Evolutionary conservation across 352 stramenopile species (phyloP).

Genomic region (Phytophthora kernoviae): DNA sequence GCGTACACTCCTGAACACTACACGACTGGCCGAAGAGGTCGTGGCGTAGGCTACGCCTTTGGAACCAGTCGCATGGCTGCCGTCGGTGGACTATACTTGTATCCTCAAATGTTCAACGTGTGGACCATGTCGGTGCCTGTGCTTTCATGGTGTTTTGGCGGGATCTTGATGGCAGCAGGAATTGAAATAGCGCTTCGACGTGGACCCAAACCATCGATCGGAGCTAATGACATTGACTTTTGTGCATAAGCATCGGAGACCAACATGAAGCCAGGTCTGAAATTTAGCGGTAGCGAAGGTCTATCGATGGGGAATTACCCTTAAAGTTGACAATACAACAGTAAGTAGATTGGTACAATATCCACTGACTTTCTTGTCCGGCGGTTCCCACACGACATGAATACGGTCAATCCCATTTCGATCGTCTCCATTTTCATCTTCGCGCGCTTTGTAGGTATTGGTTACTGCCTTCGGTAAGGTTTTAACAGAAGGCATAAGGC

Average conservation of each 20-base stretch:
- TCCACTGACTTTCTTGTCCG: no score
- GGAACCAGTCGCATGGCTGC: conserved; percentile 26
- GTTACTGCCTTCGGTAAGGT: no score
- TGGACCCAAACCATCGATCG: conserved; percentile 13
- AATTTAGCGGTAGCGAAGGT: no score
- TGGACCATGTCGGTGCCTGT: conserved; percentile 32
- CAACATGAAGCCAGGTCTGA: conserved; percentile 12
- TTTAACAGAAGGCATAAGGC: no score
- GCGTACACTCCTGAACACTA: conserved; percentile 25
- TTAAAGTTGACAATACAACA: no score
- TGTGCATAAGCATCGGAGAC: conserved; percentile 8
- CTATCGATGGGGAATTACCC: no score
- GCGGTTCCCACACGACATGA: no score
- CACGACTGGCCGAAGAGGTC: conserved; percentile 12
- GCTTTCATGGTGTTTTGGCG: conserved; percentile 29
- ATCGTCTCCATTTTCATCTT: no score
- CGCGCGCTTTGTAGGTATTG: no score
- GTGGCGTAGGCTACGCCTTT: conserved; percentile 34
- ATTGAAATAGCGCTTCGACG: conserved; percentile 14
- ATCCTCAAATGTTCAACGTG: conserved; percentile 41
- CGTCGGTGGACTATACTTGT: conserved; percentile 31
- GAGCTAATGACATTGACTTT: no score
- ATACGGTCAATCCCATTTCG: no score
- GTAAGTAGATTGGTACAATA: no score
- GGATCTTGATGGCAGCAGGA: conserved; percentile 13